Conservation (phyloP, 2,329 filamentous ascomycete genomes). For the Trichoderma semiorbis region DNA sequence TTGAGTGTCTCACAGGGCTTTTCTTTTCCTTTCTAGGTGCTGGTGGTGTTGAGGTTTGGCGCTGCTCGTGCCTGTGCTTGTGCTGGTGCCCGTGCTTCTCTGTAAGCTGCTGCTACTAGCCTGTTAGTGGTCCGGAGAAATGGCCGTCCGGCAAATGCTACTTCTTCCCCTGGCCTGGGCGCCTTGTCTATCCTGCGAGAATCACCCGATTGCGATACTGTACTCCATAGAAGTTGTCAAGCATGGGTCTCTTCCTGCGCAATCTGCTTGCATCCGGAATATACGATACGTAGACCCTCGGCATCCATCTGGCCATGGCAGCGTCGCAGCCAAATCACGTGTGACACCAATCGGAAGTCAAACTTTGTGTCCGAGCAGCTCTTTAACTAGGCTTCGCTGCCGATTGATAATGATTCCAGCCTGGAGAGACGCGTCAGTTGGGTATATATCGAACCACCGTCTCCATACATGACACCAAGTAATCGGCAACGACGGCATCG, state of each 20-base stretch:
- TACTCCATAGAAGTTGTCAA: not conserved
- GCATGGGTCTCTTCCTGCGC: not conserved
- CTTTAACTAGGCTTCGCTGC: not conserved
- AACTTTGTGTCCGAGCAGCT: not conserved
- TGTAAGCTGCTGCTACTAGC: not conserved
- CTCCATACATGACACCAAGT: not conserved
- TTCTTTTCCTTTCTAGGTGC: not conserved
- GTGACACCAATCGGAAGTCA: not conserved
- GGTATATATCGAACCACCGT: not conserved
- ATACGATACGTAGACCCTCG: not conserved
- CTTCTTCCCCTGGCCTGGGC: not conserved
- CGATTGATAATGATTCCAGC: not conserved
- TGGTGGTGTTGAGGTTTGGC: not conserved
- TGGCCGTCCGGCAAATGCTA: not conserved
- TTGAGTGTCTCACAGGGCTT: not conserved
- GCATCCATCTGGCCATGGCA: not conserved
- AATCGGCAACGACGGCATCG: not conserved
- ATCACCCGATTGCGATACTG: not conserved
- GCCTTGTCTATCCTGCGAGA: not conserved
- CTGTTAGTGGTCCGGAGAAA: not conserved
- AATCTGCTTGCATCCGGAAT: not conserved
- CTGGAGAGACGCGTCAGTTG: not conserved
- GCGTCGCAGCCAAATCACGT: constrained; percentile 1
- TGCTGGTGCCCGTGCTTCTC: not conserved
- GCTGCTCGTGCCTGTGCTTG: not conserved